Conservation (phyloP, 2,329 filamentous ascomycete genomes). For the Sclerotiophoma versabilis region DNA sequence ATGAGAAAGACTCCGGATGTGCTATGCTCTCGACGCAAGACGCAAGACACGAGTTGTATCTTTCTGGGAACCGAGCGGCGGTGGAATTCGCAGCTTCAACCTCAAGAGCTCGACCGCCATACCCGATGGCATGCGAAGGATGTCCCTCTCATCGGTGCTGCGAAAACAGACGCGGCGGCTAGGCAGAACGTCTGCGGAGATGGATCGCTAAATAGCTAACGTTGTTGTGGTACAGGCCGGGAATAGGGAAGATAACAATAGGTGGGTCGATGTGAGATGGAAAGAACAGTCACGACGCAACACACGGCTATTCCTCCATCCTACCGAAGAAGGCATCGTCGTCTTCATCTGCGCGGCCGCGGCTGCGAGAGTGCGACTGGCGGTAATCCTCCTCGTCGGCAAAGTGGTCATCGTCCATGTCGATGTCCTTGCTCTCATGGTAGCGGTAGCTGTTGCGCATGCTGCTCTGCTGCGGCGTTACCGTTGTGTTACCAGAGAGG, state of each 20-base stretch:
- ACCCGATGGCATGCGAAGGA: slow-evolving; percentile 13
- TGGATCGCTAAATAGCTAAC: slow-evolving; percentile 47
- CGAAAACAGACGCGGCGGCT: slow-evolving; percentile 24
- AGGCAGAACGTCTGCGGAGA: slow-evolving; percentile 44
- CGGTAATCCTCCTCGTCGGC: slow-evolving; percentile 72
- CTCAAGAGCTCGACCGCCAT: slow-evolving; percentile 44
- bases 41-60: slow-evolving; percentile 9
- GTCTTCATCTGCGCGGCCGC: slow-evolving; percentile 79
- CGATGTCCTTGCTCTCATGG: slow-evolving; percentile 52
- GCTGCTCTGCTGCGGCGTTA: slow-evolving; percentile 65
- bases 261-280: slow-evolving; percentile 8
- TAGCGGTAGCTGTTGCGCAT: slow-evolving; percentile 67
- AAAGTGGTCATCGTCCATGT: slow-evolving; percentile 65
- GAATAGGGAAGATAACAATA: slow-evolving; percentile 12
- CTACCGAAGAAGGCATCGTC: slow-evolving; percentile 95
- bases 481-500: slow-evolving; percentile 64
- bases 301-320: slow-evolving; percentile 75
- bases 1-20: slow-evolving; percentile 16
- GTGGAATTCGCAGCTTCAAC: slow-evolving; percentile 45
- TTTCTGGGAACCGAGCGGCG: slow-evolving; percentile 16
- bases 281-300: not conserved
- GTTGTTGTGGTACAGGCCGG: slow-evolving; percentile 46
- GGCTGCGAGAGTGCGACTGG: slow-evolving; percentile 48
- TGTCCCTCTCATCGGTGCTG: slow-evolving; percentile 54
- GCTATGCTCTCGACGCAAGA: slow-evolving; percentile 48